phyloP scores from a whole-genome alignment of 2,329 filamentous ascomycete genomes.

The Nannizzia gypsea region DNA sequence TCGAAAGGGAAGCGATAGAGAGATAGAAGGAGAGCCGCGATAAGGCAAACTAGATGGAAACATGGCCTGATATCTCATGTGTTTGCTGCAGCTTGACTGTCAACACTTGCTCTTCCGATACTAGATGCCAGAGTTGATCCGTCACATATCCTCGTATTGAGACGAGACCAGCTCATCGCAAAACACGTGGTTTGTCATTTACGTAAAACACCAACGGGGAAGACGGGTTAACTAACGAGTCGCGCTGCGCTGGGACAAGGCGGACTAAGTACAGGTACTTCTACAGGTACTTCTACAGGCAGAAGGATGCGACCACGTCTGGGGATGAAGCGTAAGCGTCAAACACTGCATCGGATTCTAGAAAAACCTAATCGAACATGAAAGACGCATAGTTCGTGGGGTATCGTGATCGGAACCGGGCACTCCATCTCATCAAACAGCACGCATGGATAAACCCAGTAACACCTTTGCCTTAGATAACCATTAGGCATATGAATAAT shows the following conservation, averaged over 20 bases:
- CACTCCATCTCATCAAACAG: background rate
- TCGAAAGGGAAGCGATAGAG: background rate
- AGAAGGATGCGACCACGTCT: too few species aligned
- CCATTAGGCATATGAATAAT: background rate
- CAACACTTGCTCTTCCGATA: too few species aligned
- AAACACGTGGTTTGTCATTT: background rate
- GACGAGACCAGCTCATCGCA: background rate
- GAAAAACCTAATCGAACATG: background rate
- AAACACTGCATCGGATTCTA: background rate
- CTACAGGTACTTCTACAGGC: too few species aligned
- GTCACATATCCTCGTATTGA: background rate
- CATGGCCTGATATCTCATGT: too few species aligned
- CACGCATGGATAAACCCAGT: background rate
- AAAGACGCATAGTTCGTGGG: background rate
- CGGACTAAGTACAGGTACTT: too few species aligned
- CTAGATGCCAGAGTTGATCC: background rate
- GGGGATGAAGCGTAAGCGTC: background rate
- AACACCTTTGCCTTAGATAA: background rate
- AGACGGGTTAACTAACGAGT: too few species aligned
- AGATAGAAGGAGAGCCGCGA: too few species aligned
- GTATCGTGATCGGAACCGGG: background rate
- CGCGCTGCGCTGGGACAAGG: too few species aligned
- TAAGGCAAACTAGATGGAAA: too few species aligned
- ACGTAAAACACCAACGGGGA: background rate
- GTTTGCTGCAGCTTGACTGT: too few species aligned